Evolutionary conservation across 305 asterid genomes (phyloP), one percentile per base, ranked within the genome.

Genomic region (Lippia alba): DNA sequence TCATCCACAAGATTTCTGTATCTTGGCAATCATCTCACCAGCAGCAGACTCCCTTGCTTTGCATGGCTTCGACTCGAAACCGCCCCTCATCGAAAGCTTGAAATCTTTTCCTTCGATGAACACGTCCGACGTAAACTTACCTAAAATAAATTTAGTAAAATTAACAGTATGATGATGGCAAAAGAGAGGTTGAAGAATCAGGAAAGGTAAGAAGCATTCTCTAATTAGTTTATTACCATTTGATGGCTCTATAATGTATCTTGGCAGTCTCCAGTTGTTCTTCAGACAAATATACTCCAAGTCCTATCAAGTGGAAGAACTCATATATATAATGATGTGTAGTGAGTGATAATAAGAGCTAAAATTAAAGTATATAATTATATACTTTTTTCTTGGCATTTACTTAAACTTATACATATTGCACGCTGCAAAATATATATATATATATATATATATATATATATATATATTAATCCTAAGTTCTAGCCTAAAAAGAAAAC

Each of bases 41-140:
- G 89, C 88, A 67, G 85, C 84, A 12, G 81, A 75, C 54, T 87
- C 91, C 82, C 82, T 81, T 46, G 94, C 91, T 75, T 73, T 79
- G 16, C 41, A 12, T 2, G 91, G 85, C 44, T 67, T 79, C 12
- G 79, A 51, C 76, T 71, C 73, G 30, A 56, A 56, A 54, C 76
- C 69, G 60, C 91, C 78, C 54, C 67, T 66, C 2, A 76, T 72
- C 44, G 81, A 41, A 39, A 76, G 69, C 63, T 75, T 32, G 48
- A 74, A 66, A 41, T 73, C 77, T 15, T 66, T 73, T 48, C 74
- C 78, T 64, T 51, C 55, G 33, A 87, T 61, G 4, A 58, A n/a
- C 70, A 80, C 85, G 40, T 65, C 44, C 6, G 85, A 75, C 24
- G 45, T 12, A 74, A 82, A 85, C 51, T 80, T 78, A 77, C 91